A percentile compares a stretch with the other conserved stretches of the same genome.
Evolutionary conservation across 768 basidiomycete genomes (phyloP).

Genomic region (Mycena floridula): DNA sequence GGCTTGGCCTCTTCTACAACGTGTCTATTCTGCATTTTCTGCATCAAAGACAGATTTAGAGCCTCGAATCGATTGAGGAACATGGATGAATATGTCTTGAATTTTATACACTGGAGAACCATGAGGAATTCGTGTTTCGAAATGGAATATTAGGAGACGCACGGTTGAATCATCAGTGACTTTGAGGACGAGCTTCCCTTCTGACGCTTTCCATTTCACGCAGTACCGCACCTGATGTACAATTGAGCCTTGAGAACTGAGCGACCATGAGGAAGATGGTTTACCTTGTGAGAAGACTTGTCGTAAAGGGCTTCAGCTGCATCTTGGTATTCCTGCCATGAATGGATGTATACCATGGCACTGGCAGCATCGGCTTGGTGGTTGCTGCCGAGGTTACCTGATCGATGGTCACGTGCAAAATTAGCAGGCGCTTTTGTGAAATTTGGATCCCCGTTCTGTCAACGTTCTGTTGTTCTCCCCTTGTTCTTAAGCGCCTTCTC

Average conservation of each 20-base stretch:
- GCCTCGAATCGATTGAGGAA: slow-evolving; percentile 96
- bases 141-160: slow-evolving; percentile 23
- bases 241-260: neutral
- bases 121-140: neutral
- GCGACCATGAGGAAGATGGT: slow-evolving; percentile 16
- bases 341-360: slow-evolving; percentile 90
- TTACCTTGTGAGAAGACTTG: slow-evolving; percentile 71
- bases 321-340: slow-evolving; percentile 88
- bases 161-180: slow-evolving; percentile 90
- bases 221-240: slow-evolving; percentile 72
- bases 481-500: no score
- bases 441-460: no score
- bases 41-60: slow-evolving; percentile 80
- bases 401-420: no score
- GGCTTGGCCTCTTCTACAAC: slow-evolving; percentile 24
- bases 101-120: slow-evolving; percentile 77
- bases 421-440: no score
- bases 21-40: slow-evolving; percentile 74
- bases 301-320: slow-evolving; percentile 83
- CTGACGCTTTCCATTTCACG: slow-evolving; percentile 84
- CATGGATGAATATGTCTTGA: slow-evolving; percentile 91
- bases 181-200: slow-evolving; percentile 87
- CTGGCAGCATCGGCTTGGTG: no score
- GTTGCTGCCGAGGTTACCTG: no score
- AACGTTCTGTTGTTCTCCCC: no score